Evolutionary conservation across 495 filamentous ascomycete genomes (phyloP).

Genomic region (Hypoxylon perforatum): DNA sequence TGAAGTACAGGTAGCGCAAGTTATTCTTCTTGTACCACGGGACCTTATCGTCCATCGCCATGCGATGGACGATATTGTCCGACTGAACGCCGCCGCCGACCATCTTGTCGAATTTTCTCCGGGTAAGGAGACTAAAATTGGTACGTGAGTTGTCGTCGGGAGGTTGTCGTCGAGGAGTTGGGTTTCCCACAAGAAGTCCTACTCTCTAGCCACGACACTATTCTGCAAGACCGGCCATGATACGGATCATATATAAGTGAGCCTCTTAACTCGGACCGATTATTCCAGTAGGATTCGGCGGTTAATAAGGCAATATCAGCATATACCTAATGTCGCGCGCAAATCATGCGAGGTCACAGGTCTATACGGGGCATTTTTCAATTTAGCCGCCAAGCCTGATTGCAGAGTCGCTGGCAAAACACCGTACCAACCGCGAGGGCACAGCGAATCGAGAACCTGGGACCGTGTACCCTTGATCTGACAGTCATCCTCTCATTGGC

Average conservation of each 20-base stretch:
- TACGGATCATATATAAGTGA: conserved; percentile 31
- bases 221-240: conserved; percentile 13
- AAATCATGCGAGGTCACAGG: conserved; percentile 32
- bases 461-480: conserved; percentile 9
- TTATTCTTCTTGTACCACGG: conserved; percentile 73
- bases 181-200: conserved; percentile 16
- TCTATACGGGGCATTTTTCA: conserved; percentile 33
- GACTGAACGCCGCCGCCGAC: conserved; percentile 45
- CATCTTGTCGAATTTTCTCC: conserved; percentile 47
- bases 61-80: conserved; percentile 63
- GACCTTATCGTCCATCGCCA: conserved; percentile 64
- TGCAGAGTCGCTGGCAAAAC: conserved; percentile 25
- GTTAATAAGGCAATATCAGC: conserved; percentile 43
- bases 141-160: background rate
- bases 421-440: conserved; percentile 29
- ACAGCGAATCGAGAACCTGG: conserved; percentile 34
- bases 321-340: conserved; percentile 16
- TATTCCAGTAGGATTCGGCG: conserved; percentile 37
- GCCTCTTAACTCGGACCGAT: conserved; percentile 34
- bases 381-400: conserved; percentile 44
- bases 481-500: conserved; percentile 10
- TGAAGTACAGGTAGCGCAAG: conserved; percentile 67
- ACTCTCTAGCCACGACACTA: conserved; percentile 11
- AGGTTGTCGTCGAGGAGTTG: conserved; percentile 4
- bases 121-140: background rate